Evolutionary conservation across 768 basidiomycete genomes (phyloP), one percentile per base, ranked within the genome.

Genomic region (Mycena leptocephala): DNA sequence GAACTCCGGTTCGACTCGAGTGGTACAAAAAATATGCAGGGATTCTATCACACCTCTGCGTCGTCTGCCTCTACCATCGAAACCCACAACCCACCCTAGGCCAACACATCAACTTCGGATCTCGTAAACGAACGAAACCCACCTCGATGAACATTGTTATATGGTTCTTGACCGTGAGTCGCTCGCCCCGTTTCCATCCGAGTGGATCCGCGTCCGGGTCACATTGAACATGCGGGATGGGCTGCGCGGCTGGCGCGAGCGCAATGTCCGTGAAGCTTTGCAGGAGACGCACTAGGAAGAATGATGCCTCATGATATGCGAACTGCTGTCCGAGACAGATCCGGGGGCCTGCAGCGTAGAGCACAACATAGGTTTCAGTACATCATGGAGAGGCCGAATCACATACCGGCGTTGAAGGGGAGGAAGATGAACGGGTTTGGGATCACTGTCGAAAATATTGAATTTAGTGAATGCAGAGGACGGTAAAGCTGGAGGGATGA

Each of bases 261-360:
- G 81, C 78, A 48, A 94, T 82, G 4, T 80, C 79, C 1, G 87
- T 87, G 80, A 92, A 92, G 16, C 80, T 79, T 80, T 94, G 93
- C 7, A 94, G 80, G 5, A 94, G 83, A 5, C 91, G 88, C 56
- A 91, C 86, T 46, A 94, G 87, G 83, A 93, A 88, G 81, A 92
- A 93, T 0, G 92, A 93, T 1, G 88, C 84, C 79, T 93, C 92
- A 72, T 93, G 88, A 81, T 94, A 94, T 5, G 93, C 93, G 77
- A 93, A 93, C 89, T 93, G 72, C 28, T 90, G 89, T 3, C 89
- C 89, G 6, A 90, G 82, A 75, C 89, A 90, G 26, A 90, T 90
- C 6, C 89, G 81, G 1, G 89, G 90, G 5, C 76, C 72, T 74
- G 55, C n/a, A n/a, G n/a, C n/a, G n/a, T n/a, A n/a, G 0, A 24